Conservation (phyloP, 2,329 filamentous ascomycete genomes). For the Curvularia eragrostidis region DNA sequence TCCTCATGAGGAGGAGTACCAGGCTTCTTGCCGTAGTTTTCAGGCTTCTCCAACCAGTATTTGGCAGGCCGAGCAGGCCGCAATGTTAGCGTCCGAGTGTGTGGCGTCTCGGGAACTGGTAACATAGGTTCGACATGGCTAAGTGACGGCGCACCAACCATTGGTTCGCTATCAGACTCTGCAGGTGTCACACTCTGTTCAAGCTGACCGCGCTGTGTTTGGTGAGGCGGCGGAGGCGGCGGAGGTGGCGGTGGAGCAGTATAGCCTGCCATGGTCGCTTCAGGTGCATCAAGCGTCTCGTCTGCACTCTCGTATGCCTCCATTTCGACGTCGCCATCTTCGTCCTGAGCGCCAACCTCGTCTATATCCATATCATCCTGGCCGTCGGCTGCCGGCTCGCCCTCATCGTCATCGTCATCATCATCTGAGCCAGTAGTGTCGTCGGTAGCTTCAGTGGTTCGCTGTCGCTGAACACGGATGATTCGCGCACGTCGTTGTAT, state of each 20-base stretch:
- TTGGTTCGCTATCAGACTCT: constrained; percentile 74
- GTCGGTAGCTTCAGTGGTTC: constrained; percentile 53
- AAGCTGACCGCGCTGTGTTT: constrained; percentile 50
- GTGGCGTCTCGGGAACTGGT: constrained; percentile 82
- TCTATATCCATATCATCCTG: constrained; percentile 58
- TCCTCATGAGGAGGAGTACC: constrained; percentile 79
- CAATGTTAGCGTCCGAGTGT: constrained; percentile 51
- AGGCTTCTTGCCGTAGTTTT: constrained; percentile 68
- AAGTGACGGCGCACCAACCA: constrained; percentile 63
- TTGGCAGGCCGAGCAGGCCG: constrained; percentile 69
- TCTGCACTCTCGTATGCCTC: constrained; percentile 58
- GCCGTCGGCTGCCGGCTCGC: constrained; percentile 50
- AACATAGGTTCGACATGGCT: constrained; percentile 70
- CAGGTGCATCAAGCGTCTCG: constrained; percentile 74
- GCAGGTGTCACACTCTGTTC: constrained; percentile 72
- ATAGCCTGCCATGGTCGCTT: constrained; percentile 79
- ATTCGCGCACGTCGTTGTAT: constrained; percentile 38
- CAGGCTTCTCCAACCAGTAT: constrained; percentile 87
- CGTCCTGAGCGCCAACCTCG: constrained; percentile 54
- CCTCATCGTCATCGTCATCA: constrained; percentile 58
- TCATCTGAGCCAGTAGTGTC: constrained; percentile 53
- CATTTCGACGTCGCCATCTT: constrained; percentile 59
- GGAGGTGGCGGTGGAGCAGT: constrained; percentile 58
- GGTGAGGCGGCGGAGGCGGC: constrained; percentile 22
- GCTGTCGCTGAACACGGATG: constrained; percentile 33